phyloP scores from a whole-genome alignment of 345 rosid species.

The Zanthoxylum bungeanum region DNA sequence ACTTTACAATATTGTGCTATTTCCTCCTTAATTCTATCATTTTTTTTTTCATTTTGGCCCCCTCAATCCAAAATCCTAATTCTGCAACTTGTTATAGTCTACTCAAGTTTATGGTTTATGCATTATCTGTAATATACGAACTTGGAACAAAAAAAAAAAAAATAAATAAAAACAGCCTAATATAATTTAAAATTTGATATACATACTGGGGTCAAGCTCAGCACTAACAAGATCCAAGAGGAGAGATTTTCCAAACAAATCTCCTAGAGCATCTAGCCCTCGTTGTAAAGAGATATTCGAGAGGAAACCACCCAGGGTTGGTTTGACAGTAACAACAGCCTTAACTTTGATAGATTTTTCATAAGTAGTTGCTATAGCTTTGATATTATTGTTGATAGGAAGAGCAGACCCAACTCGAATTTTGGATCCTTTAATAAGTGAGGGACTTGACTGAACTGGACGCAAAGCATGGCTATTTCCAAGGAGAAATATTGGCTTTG shows the following conservation, averaged over 20 bases:
- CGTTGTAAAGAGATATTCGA: slow-evolving; percentile 25
- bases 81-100: too few species aligned
- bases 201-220: slow-evolving; percentile 52
- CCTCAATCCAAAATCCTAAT: too few species aligned
- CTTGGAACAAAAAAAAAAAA: too few species aligned
- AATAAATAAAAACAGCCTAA: too few species aligned
- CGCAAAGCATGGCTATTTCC: slow-evolving; percentile 17
- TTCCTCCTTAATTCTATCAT: too few species aligned
- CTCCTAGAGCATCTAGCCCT: slow-evolving; percentile 42
- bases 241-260: slow-evolving; percentile 48
- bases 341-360: slow-evolving; percentile 22
- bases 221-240: slow-evolving; percentile 57
- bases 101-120: too few species aligned
- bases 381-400: slow-evolving; percentile 5
- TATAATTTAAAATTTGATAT: too few species aligned
- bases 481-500: slow-evolving; percentile 31
- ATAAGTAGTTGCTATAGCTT: slow-evolving; percentile 10
- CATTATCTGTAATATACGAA: not conserved
- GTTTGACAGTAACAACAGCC: slow-evolving; percentile 34
- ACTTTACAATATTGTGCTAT: too few species aligned
- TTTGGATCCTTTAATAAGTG: not conserved
- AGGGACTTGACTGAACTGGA: not conserved
- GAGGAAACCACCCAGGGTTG: slow-evolving; percentile 23
- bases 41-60: too few species aligned
- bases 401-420: not conserved